Evolutionary conservation across 2,329 filamentous ascomycete genomes (phyloP).

Genomic region (Apiospora koreana): DNA sequence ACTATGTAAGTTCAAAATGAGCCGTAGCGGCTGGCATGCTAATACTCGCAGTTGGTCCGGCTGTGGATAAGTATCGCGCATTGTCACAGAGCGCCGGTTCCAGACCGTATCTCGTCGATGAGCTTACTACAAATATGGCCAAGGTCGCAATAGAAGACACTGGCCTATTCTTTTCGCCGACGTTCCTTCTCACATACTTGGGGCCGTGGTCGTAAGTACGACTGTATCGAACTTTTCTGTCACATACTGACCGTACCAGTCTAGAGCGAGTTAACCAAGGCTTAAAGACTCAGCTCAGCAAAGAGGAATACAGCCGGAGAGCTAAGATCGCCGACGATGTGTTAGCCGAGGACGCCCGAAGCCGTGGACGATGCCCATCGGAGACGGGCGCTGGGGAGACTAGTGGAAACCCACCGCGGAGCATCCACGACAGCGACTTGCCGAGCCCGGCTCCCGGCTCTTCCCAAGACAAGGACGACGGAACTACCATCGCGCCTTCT

Average conservation of each 20-base stretch:
- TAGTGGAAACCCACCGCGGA: no score
- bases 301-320: neutral
- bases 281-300: neutral
- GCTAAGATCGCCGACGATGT: neutral
- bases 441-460: no score
- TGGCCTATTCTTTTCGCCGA: neutral
- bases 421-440: no score
- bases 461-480: no score
- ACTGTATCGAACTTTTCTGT: neutral
- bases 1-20: neutral
- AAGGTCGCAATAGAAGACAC: neutral
- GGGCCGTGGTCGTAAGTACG: neutral
- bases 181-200: neutral
- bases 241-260: neutral
- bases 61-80: neutral
- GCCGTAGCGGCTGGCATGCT: neutral
- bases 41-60: neutral
- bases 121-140: neutral
- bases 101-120: neutral
- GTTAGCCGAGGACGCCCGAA: neutral
- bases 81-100: neutral
- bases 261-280: neutral
- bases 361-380: no score
- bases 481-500: neutral
- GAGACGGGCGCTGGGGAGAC: no score